phyloP scores from a whole-genome alignment of 2,329 filamentous ascomycete species.

The Furcasterigmium furcatum region DNA sequence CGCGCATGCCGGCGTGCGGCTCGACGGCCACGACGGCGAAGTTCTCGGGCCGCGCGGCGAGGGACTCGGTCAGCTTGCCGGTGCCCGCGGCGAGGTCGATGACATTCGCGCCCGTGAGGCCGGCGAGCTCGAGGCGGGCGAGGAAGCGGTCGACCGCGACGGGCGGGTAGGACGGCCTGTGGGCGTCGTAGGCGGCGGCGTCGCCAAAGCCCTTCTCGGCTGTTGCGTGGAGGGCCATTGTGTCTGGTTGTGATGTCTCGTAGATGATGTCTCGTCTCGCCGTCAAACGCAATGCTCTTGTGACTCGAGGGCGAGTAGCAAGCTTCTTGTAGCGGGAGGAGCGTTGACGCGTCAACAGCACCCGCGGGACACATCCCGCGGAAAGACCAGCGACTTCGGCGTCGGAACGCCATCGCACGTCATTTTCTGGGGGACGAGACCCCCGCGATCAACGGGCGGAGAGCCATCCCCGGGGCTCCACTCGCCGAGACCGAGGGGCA shows the following conservation, averaged over 20 bases:
- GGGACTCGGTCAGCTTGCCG: slow-evolving; percentile 65
- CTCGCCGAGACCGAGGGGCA: no score
- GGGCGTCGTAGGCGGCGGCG: slow-evolving; percentile 60
- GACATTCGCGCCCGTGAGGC: slow-evolving; percentile 42
- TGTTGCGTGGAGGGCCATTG: slow-evolving; percentile 43
- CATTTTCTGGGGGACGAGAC: no score
- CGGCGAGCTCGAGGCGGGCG: slow-evolving; percentile 46
- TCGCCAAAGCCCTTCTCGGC: slow-evolving; percentile 60
- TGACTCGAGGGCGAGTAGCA: background rate
- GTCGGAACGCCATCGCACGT: no score
- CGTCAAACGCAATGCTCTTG: background rate
- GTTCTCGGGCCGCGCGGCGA: slow-evolving; percentile 55
- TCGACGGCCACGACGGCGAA: slow-evolving; percentile 62
- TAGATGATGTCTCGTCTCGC: no score
- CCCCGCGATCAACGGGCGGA: no score
- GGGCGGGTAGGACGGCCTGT: slow-evolving; percentile 65
- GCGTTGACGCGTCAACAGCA: no score
- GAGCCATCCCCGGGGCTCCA: no score
- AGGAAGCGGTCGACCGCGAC: slow-evolving; percentile 59
- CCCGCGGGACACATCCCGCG: no score
- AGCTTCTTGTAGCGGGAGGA: no score
- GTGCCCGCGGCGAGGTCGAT: slow-evolving; percentile 67
- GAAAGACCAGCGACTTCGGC: no score
- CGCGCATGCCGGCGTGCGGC: slow-evolving; percentile 63
- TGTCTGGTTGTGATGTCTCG: slow-evolving; percentile 5